Percentiles rank a stretch among this genome's conserved stretches.
Conservation (phyloP, 176 grass and related monocot species). For the Zea luxurians region DNA sequence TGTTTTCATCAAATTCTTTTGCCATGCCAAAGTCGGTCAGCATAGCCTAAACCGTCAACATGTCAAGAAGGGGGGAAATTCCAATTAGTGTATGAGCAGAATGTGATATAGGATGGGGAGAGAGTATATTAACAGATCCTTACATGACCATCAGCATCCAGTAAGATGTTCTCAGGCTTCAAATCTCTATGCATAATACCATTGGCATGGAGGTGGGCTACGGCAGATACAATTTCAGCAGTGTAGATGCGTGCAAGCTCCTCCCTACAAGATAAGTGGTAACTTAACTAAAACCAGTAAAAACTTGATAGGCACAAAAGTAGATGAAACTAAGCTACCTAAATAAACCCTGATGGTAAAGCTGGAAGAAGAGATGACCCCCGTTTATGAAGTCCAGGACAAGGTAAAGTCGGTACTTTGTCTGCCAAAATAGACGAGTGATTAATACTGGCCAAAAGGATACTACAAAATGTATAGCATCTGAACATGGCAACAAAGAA, state of each 20-base stretch:
- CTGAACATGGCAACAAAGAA: conserved; percentile 26
- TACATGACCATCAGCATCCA: conserved; percentile 95
- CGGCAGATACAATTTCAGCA: conserved; percentile 91
- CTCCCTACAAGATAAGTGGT: conserved; percentile 57
- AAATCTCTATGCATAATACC: conserved; percentile 99
- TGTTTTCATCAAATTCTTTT: conserved; percentile 96
- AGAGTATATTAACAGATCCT: conserved; percentile 27
- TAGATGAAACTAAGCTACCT: conserved; percentile 53
- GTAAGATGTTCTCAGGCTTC: conserved; percentile 96
- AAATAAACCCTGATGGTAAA: conserved; percentile 95
- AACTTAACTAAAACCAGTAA: conserved; percentile 30
- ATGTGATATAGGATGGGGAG: neutral
- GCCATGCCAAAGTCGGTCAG: conserved; percentile 94
- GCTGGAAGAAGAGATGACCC: conserved; percentile 98
- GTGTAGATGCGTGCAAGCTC: conserved; percentile 83
- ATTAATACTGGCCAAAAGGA: conserved; percentile 29
- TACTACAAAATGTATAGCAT: neutral
- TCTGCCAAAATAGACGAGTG: conserved; percentile 53
- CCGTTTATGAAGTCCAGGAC: conserved; percentile 97
- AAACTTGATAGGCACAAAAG: conserved; percentile 20
- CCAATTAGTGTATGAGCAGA: neutral
- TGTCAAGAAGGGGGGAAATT: neutral
- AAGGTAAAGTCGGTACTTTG: conserved; percentile 92
- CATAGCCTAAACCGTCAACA: conserved; percentile 58
- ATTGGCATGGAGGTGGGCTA: conserved; percentile 87